phyloP scores from a whole-genome alignment of 2,329 filamentous ascomycete genomes.

The Capronia americana region DNA sequence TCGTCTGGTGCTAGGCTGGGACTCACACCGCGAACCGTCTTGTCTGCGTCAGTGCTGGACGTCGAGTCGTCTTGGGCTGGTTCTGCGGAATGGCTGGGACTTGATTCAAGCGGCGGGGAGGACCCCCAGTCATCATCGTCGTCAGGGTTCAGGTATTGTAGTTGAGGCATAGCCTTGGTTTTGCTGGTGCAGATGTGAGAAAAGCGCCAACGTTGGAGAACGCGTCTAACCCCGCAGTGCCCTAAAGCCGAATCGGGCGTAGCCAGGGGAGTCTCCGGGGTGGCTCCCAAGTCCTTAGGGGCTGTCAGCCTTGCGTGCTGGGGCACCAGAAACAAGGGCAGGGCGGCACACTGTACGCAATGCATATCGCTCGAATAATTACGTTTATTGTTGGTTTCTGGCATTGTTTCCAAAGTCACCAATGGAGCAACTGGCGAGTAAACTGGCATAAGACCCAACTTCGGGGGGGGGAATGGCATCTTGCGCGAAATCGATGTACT shows the following conservation, averaged over 20 bases:
- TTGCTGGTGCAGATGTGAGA: neutral
- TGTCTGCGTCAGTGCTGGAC: neutral
- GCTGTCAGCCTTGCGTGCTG: neutral
- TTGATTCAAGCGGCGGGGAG: neutral
- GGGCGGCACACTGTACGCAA: neutral
- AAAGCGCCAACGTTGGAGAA: slow-evolving; percentile 3
- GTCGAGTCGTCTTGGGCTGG: neutral
- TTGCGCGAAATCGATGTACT: neutral
- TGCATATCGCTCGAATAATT: too few species aligned
- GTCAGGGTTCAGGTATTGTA: slow-evolving; percentile 1
- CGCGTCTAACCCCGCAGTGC: neutral
- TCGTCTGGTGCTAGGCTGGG: neutral
- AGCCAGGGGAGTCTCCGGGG: neutral
- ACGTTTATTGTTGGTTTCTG: too few species aligned
- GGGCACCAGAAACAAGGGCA: neutral
- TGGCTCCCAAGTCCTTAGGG: neutral
- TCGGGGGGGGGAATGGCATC: neutral
- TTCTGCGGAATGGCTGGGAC: neutral
- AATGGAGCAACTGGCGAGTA: too few species aligned
- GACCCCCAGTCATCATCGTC: slow-evolving; percentile 3
- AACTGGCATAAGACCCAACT: too few species aligned
- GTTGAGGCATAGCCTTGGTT: neutral
- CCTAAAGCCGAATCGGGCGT: neutral
- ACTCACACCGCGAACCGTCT: neutral
- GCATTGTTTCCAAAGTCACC: too few species aligned